Conservation (phyloP, 148 eudicot genomes). For the Fagopyrum tataricum region DNA sequence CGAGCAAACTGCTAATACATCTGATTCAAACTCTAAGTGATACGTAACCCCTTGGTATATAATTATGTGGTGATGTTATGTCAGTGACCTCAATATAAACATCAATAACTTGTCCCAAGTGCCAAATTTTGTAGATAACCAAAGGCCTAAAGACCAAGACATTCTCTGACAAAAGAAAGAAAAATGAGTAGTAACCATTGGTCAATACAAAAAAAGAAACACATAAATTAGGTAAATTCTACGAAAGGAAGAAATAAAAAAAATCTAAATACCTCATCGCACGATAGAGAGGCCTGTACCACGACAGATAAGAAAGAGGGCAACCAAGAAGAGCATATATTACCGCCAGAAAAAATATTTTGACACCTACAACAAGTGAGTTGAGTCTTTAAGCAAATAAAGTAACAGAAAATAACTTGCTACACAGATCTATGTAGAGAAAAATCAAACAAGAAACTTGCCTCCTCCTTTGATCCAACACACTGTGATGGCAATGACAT, state of each 20-base stretch:
- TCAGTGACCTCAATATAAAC: no score
- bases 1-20: no score
- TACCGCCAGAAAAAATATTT: slow-evolving; percentile 74
- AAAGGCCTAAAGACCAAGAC: no score
- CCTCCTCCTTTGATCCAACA: slow-evolving; percentile 95
- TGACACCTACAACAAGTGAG: slow-evolving; percentile 52
- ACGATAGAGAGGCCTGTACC: slow-evolving; percentile 96
- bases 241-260: not conserved
- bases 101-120: no score
- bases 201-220: not conserved
- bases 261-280: slow-evolving; percentile 82
- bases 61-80: no score
- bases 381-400: slow-evolving; percentile 6
- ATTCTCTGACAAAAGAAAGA: no score
- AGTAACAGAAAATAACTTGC: not conserved
- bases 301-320: slow-evolving; percentile 77
- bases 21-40: no score
- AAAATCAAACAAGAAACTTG: slow-evolving; percentile 20
- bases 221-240: not conserved
- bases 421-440: not conserved
- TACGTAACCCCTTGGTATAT: no score
- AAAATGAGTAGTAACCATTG: no score
- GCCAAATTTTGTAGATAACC: no score
- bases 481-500: slow-evolving; percentile 66
- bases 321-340: slow-evolving; percentile 80